A percentile compares a stretch with the other conserved stretches of the same genome.
Evolutionary conservation across 73 alveolate species (phyloP).

Genomic region (Blepharisma stoltei): DNA sequence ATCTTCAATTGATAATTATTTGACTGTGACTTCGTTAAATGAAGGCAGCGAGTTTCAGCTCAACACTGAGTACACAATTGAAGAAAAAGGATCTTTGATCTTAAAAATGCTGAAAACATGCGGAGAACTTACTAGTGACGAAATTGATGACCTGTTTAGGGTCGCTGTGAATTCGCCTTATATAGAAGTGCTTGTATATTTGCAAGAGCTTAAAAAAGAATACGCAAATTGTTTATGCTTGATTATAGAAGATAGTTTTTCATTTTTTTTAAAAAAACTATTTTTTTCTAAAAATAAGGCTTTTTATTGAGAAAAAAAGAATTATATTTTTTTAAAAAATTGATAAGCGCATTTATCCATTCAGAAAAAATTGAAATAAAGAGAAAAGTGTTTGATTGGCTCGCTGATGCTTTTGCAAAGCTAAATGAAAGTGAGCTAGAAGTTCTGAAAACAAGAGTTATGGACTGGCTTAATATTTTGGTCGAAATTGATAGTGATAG

Average conservation of each 20-base stretch:
- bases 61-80: not conserved
- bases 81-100: not conserved
- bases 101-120: not conserved
- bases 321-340: too few species aligned
- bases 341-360: not conserved
- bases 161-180: conserved; percentile 20
- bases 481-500: conserved; percentile 28
- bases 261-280: too few species aligned
- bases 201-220: not conserved
- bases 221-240: conserved; percentile 13
- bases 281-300: too few species aligned
- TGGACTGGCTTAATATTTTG: not conserved
- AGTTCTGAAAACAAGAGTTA: not conserved
- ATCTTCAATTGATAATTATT: too few species aligned
- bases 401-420: not conserved
- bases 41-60: too few species aligned
- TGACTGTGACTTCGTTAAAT: too few species aligned
- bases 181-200: conserved; percentile 18
- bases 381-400: conserved; percentile 28
- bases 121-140: not conserved
- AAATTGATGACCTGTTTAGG: not conserved
- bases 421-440: conserved; percentile 3
- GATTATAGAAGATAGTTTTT: too few species aligned
- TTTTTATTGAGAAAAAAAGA: too few species aligned
- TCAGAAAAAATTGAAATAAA: not conserved